These are phyloP conservation scores for Alliaria petiolata DNA, from an alignment of 345 rosid genomes.

Conservation along the genomic window DNA sequence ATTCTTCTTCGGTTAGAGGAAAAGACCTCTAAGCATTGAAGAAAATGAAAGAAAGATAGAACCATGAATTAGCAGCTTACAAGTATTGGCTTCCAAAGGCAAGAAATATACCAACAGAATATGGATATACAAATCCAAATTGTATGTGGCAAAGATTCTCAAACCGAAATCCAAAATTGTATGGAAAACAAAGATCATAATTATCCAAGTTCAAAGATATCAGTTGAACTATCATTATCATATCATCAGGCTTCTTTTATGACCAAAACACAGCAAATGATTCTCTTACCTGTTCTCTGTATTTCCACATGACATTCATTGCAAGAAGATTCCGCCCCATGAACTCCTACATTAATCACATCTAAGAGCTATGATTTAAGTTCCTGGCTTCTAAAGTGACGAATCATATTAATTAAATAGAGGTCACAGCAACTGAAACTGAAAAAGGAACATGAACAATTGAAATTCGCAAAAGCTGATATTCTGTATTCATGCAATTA, in stretches of 20 bases:
- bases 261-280: not conserved
- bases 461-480: not conserved
- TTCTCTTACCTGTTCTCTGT: constrained; percentile 77
- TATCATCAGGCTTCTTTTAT: not conserved
- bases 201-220: not conserved
- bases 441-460: not conserved
- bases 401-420: not conserved
- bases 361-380: constrained; percentile 15
- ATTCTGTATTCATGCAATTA: not conserved
- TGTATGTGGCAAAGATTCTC: not conserved
- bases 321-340: constrained; percentile 96
- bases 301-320: constrained; percentile 98
- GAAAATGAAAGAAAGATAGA: constrained; percentile 7
- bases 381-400: not conserved
- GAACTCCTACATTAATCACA: constrained; percentile 69
- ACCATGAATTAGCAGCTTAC: constrained; percentile 13
- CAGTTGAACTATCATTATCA: not conserved
- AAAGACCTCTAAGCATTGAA: constrained; percentile 63
- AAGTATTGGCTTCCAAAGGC: not conserved
- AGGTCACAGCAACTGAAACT: not conserved
- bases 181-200: not conserved
- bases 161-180: not conserved
- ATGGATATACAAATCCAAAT: not conserved
- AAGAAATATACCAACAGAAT: not conserved
- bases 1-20: constrained; percentile 94